Percentiles rank a stretch among this genome's conserved stretches.
These are phyloP conservation scores for Suillus weaverae DNA, from an alignment of 768 basidiomycete species.

Conservation along the genomic window DNA sequence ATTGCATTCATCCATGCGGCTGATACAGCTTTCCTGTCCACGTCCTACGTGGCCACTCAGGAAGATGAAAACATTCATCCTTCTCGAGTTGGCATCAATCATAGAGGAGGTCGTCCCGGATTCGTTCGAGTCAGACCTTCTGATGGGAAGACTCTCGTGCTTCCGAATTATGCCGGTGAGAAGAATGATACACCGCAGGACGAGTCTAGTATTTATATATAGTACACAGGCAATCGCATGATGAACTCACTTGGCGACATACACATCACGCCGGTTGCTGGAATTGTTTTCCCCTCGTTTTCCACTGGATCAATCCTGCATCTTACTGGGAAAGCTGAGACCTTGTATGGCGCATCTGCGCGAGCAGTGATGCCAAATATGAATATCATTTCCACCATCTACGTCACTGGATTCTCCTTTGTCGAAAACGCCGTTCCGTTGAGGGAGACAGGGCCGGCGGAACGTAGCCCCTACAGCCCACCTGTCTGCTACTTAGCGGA, in stretches of 20 bases:
- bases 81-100: slow-evolving; percentile 63
- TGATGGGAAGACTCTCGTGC: slow-evolving; percentile 52
- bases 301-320: slow-evolving; percentile 57
- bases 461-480: slow-evolving; percentile 57
- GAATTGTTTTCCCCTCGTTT: slow-evolving; percentile 57
- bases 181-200: background rate
- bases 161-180: slow-evolving; percentile 63
- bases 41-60: slow-evolving; percentile 44
- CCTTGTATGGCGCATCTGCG: slow-evolving; percentile 48
- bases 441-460: slow-evolving; percentile 36
- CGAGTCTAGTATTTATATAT: background rate
- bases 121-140: slow-evolving; percentile 59
- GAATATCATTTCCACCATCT: slow-evolving; percentile 48
- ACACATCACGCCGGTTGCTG: slow-evolving; percentile 54
- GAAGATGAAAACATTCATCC: slow-evolving; percentile 44
- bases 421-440: slow-evolving; percentile 56
- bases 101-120: slow-evolving; percentile 62
- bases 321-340: slow-evolving; percentile 55
- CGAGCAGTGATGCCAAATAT: slow-evolving; percentile 49
- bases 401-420: slow-evolving; percentile 51
- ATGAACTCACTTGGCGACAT: slow-evolving; percentile 68
- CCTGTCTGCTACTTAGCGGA: slow-evolving; percentile 53
- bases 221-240: slow-evolving; percentile 51
- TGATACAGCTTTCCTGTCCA: slow-evolving; percentile 59
- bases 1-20: slow-evolving; percentile 47